A percentile compares a stretch with the other conserved stretches of the same genome.
phyloP scores from a whole-genome alignment of 768 basidiomycete genomes.

The Psilocybe tampanensis region DNA sequence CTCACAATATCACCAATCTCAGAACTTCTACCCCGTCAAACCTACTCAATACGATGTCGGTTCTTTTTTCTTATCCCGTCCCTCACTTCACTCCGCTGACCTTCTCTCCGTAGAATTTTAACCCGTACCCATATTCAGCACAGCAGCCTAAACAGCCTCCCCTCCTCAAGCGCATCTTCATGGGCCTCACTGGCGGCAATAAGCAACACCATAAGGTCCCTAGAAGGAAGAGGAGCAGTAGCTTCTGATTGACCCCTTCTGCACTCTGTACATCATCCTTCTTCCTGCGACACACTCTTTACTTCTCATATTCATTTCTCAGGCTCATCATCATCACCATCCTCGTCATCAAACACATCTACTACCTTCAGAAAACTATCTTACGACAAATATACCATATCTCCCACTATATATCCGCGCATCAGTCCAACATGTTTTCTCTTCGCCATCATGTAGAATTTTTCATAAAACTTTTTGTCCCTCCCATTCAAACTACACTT shows the following conservation, averaged over 20 bases:
- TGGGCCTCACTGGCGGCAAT: conserved; percentile 23
- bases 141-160: conserved; percentile 26
- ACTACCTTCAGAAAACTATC: neutral
- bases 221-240: conserved; percentile 26
- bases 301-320: neutral
- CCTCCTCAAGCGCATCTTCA: conserved; percentile 27
- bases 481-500: no score
- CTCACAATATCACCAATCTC: conserved; percentile 9
- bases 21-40: conserved; percentile 8
- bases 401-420: no score
- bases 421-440: no score
- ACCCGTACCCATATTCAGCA: conserved; percentile 26
- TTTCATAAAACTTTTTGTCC: no score
- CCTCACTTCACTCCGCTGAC: conserved; percentile 4
- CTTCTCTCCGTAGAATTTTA: conserved; percentile 19
- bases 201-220: conserved; percentile 16
- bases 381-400: no score
- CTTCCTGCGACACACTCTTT: neutral
- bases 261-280: neutral
- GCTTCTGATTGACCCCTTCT: conserved; percentile 20
- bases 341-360: neutral
- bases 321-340: neutral
- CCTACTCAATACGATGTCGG: conserved; percentile 21
- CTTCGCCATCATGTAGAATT: no score
- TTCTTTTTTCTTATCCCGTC: conserved; percentile 9